phyloP scores from a whole-genome alignment of 768 basidiomycete genomes.

The Crucibulum laeve region DNA sequence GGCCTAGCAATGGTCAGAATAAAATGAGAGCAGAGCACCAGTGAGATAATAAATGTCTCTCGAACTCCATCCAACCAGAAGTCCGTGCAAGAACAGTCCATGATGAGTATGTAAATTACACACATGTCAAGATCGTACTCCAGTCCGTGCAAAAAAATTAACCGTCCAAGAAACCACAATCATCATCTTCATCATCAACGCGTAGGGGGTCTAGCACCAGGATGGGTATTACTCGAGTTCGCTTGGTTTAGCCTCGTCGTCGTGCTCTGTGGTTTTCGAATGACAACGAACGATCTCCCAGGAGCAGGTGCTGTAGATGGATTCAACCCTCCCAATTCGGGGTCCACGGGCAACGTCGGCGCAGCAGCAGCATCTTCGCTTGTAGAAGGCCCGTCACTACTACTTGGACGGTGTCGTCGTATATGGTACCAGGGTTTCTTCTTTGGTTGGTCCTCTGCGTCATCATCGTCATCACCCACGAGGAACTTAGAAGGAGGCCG shows the following conservation, averaged over 20 bases:
- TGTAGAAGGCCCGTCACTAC: conserved; percentile 39
- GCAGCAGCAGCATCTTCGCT: conserved; percentile 8
- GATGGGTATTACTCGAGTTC: conserved; percentile 5
- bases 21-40: too few species aligned
- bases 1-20: too few species aligned
- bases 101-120: too few species aligned
- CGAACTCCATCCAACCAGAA: too few species aligned
- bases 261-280: conserved; percentile 51
- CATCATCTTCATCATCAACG: conserved; percentile 10
- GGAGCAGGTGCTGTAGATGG: conserved; percentile 27
- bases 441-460: conserved; percentile 38
- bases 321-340: conserved; percentile 27
- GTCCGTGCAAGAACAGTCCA: too few species aligned
- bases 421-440: conserved; percentile 73
- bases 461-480: conserved; percentile 32
- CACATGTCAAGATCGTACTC: too few species aligned
- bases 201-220: conserved; percentile 24
- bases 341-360: conserved; percentile 21
- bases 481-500: conserved; percentile 15
- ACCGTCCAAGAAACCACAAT: too few species aligned
- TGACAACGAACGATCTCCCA: conserved; percentile 64
- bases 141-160: too few species aligned
- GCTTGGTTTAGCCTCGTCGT: conserved; percentile 28
- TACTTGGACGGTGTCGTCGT: conserved; percentile 54
- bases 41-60: too few species aligned